phyloP scores from a whole-genome alignment of 257 asterid species.

The Salvia miltiorrhiza region DNA sequence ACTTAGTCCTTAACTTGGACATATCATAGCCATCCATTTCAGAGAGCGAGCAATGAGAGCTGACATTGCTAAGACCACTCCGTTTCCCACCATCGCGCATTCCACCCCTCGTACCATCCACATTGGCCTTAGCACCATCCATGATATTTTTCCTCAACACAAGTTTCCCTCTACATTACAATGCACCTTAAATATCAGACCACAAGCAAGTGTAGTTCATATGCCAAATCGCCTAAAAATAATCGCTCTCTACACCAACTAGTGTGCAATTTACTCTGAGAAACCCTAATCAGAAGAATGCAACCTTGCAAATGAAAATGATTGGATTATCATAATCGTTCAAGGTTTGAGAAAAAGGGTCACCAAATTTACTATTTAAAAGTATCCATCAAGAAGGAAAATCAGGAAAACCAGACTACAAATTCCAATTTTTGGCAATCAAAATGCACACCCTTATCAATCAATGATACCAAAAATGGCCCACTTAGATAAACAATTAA shows the following conservation, averaged over 20 bases:
- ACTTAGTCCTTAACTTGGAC: slow-evolving; percentile 60
- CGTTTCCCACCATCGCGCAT: slow-evolving; percentile 34
- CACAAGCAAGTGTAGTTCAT: neutral
- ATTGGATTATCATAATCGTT: neutral
- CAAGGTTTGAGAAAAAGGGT: neutral
- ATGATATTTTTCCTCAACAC: slow-evolving; percentile 17
- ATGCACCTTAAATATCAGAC: slow-evolving; percentile 5
- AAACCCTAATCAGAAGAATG: neutral
- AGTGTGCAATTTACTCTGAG: neutral
- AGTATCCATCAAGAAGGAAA: neutral
- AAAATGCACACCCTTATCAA: neutral
- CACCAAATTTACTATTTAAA: neutral
- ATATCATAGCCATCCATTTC: slow-evolving; percentile 66
- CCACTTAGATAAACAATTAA: neutral
- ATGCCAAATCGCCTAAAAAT: neutral
- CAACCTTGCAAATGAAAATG: neutral
- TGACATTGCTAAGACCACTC: slow-evolving; percentile 47
- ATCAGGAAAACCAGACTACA: slow-evolving; percentile 1
- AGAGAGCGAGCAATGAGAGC: slow-evolving; percentile 58
- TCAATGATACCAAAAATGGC: neutral
- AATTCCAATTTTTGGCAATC: neutral
- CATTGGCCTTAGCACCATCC: slow-evolving; percentile 24
- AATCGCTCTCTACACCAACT: neutral
- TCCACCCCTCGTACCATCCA: slow-evolving; percentile 25
- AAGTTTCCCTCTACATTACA: slow-evolving; percentile 19